Evolutionary conservation across 129 eudicot genomes (phyloP).

Genomic region (Erigeron canadensis): DNA sequence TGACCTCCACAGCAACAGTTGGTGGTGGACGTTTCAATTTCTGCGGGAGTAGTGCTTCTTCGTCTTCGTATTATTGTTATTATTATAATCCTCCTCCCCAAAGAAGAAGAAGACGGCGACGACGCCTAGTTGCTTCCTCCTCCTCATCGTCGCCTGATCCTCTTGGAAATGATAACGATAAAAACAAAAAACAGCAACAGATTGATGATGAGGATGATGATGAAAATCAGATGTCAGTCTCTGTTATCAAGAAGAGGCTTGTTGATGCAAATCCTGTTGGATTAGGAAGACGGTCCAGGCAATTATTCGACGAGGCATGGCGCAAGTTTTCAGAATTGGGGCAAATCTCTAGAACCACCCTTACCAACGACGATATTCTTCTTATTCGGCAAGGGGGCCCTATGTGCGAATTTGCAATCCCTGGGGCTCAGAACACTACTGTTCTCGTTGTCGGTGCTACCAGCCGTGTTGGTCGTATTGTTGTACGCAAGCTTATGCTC

Average conservation of each 20-base stretch:
- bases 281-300: conserved; percentile 81
- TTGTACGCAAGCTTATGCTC: conserved; percentile 96
- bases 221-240: conserved; percentile 9
- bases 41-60: not conserved
- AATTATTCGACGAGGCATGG: conserved; percentile 95
- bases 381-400: conserved; percentile 81
- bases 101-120: not conserved
- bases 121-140: not conserved
- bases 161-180: not conserved
- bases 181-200: not conserved
- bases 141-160: not conserved
- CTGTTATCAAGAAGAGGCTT: conserved; percentile 52
- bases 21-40: not conserved
- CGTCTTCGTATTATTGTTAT: too few relatives aligned
- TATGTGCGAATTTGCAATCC: conserved; percentile 90
- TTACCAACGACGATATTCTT: conserved; percentile 50
- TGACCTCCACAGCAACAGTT: not conserved
- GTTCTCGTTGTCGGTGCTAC: conserved; percentile 96
- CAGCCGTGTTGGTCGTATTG: conserved; percentile 93
- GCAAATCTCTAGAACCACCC: conserved; percentile 82
- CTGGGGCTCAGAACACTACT: conserved; percentile 96
- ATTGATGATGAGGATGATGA: not conserved
- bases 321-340: conserved; percentile 92
- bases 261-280: conserved; percentile 98
- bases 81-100: not conserved